phyloP scores from a whole-genome alignment of 2,329 filamentous ascomycete species.

The Pestalotiopsis sp. region DNA sequence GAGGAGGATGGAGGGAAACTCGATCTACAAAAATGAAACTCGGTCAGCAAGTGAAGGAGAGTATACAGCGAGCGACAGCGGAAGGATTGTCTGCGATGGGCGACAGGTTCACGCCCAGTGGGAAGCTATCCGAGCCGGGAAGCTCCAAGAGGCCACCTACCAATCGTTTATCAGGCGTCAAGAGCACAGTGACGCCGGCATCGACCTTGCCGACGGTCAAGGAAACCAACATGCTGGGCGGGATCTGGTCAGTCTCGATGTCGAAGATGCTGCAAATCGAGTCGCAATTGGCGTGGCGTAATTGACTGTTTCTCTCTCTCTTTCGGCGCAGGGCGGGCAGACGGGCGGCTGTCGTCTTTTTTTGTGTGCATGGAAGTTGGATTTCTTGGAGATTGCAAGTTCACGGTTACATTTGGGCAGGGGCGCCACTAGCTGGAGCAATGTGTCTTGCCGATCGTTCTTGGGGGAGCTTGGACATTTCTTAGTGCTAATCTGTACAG shows the following conservation, averaged over 20 bases:
- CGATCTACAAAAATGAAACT: constrained; percentile 65
- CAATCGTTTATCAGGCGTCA: constrained; percentile 95
- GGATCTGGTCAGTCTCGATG: background rate
- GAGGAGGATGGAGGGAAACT: constrained; percentile 96
- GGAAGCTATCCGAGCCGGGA: background rate
- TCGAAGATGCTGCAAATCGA: background rate
- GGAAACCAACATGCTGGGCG: constrained; percentile 83
- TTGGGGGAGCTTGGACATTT: background rate
- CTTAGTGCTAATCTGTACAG: background rate
- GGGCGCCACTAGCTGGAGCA: constrained; percentile 1
- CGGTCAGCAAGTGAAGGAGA: constrained; percentile 27
- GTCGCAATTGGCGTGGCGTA: background rate
- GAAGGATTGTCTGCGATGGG: background rate
- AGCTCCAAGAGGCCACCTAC: constrained; percentile 53
- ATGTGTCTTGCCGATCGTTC: background rate
- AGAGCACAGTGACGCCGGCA: constrained; percentile 92
- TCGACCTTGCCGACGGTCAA: constrained; percentile 99
- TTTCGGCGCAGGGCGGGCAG: constrained; percentile 9
- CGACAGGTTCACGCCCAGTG: constrained; percentile 16
- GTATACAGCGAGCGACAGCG: background rate
- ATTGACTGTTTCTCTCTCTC: background rate
- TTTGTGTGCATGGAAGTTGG: background rate
- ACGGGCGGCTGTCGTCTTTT: background rate
- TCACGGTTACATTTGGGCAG: background rate
- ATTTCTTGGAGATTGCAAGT: background rate